Base-by-base conservation (phyloP, 352 stramenopile genomes). In the Globisporangium okanoganense region DNA sequence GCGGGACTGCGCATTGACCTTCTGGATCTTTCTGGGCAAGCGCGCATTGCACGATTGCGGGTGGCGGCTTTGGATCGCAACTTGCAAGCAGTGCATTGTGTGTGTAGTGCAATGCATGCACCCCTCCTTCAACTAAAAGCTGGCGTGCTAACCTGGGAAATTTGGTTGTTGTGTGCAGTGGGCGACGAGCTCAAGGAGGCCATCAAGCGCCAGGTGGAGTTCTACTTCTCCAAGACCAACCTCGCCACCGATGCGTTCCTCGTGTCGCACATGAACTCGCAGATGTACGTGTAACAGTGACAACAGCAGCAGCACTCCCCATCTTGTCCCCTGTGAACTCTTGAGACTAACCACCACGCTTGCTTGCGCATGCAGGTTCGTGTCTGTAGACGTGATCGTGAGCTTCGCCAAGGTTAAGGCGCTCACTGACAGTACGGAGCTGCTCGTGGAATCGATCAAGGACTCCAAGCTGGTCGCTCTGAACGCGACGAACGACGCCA, bases 171-270 rank as follows among this genome's bases (percentile, higher is more conserved):
- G 6, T 25, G 38, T 20, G 36, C 66, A 88, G 77, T 77, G 45
- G 76, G 73, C 58, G 75, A 84, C 47, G 81, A 88, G 56, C 71
- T 96, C 38, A 90, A 90, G 66, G 65, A 88, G 29, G 83, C 85
- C 20, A 83, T 96, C 63, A 89, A 92, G 67, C 72, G 72, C 65
- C 88, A 97, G 66, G 82, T 97, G 45, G 90, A 97, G 69, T 97
- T 96, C 72, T 97, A 97, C 75, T 96, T 97, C 62, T 97, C 88
- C 36, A 85, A 79, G 47, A 70, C 73, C 59, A 97, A 97, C 59
- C 63, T 97, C 22, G 73, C 81, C 52, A 96, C 88, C 56, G 87
- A 96, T 58, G 79, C 83, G 52, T 96, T 88, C 71, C 76, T 96
- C 45, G 85, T 96, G 22, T 92, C 85, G 57, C 84, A 96, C 57